These are phyloP conservation scores for Eimeria zaria DNA, from an alignment of 169 alveolate genomes.

Conservation along the genomic window DNA sequence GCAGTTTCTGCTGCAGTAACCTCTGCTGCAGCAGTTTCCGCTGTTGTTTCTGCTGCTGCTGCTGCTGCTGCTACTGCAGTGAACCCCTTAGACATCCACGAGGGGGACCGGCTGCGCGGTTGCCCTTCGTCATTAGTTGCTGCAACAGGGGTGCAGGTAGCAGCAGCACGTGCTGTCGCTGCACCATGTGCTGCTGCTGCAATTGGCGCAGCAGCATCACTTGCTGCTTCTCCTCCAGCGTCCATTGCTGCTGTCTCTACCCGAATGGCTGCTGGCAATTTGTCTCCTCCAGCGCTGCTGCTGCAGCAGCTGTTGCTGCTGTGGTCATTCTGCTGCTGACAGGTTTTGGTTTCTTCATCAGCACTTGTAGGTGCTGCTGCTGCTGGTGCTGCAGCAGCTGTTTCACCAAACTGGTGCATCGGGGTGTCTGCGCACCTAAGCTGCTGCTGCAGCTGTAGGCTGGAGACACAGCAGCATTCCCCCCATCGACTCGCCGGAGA, in stretches of 20 bases:
- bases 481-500: constrained; percentile 70
- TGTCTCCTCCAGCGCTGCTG: constrained; percentile 9
- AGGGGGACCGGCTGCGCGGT: background rate
- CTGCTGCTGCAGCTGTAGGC: constrained; percentile 74
- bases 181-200: background rate
- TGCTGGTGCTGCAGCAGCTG: constrained; percentile 29
- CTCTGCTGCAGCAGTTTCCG: background rate
- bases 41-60: background rate
- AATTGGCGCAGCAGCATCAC: background rate
- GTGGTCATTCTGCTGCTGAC: background rate
- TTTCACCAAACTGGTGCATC: constrained; percentile 12
- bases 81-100: background rate
- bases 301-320: constrained; percentile 22
- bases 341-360: background rate
- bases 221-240: background rate
- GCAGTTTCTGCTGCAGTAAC: background rate
- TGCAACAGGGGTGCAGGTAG: constrained; percentile 10
- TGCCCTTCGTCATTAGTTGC: background rate
- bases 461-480: constrained; percentile 63
- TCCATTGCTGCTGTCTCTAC: background rate
- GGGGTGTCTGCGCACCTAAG: constrained; percentile 66
- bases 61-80: background rate
- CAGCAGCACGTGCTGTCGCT: background rate
- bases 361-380: background rate
- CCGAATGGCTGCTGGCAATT: background rate